These are phyloP conservation scores for Solanum stenotomum DNA, from an alignment of 257 asterid genomes.

Conservation along the genomic window DNA sequence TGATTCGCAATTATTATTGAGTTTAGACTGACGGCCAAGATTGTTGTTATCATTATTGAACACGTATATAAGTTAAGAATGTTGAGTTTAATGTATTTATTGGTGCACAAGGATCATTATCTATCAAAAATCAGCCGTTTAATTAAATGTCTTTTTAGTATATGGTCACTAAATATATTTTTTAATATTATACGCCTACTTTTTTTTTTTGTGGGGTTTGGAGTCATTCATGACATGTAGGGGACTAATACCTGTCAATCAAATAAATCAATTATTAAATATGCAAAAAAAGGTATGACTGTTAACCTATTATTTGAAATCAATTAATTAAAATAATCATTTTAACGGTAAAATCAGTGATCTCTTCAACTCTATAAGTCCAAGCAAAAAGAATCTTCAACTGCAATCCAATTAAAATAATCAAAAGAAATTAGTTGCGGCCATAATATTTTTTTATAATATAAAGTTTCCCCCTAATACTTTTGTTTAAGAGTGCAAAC, in stretches of 20 bases:
- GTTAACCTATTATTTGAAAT: constrained; percentile 29
- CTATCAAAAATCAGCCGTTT: constrained; percentile 32
- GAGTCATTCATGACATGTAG: constrained; percentile 65
- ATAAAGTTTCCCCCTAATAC: background rate
- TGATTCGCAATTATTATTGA: background rate
- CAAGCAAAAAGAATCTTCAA: background rate
- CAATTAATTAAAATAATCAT: background rate
- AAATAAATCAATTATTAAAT: constrained; percentile 1
- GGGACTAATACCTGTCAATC: constrained; percentile 13
- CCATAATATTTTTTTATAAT: background rate
- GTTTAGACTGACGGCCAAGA: background rate
- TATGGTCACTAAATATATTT: constrained; percentile 1
- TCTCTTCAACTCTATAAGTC: background rate
- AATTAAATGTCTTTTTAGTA: background rate
- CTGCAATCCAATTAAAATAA: background rate
- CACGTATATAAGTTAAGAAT: constrained; percentile 16
- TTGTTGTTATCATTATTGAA: constrained; percentile 14
- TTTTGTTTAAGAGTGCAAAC: background rate
- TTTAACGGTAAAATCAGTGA: background rate
- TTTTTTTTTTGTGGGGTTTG: constrained; percentile 17
- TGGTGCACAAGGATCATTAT: constrained; percentile 17
- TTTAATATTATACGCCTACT: constrained; percentile 16
- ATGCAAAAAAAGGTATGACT: constrained; percentile 35
- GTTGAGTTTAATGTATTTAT: background rate
- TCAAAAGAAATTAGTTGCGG: background rate